Base-by-base conservation (phyloP, 2,329 filamentous ascomycete species). In the Tolypocladium ovalisporum region DNA sequence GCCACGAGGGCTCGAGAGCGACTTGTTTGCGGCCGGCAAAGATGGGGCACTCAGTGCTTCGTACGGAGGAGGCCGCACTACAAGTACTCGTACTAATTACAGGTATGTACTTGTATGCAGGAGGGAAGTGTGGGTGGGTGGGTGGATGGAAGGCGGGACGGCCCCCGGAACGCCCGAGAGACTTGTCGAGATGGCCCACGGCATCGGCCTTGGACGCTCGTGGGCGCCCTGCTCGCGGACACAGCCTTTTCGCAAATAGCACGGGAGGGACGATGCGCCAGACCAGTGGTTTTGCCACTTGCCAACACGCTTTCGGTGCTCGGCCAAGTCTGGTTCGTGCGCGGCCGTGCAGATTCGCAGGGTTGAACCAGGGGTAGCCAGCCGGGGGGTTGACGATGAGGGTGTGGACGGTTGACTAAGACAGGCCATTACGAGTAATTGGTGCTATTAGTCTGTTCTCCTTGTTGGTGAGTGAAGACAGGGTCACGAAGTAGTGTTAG, bases 381-480 rank as follows among this genome's bases (percentile, higher is more conserved):
- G 13, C 6, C 6, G 27, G 15, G 27, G 44, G n/a, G 37, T 6
- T 4, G 52, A 19, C 34, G 35, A 17, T 27, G 52, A 29, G 12
- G 52, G 35, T 40, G 52, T 54, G 52, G 34, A 54, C 36, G 36
- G 22, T 54, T 54, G 52, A 54, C 52, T 54, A 54, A 54, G 52
- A 54, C 36, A 40, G 52, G 22, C 34, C 52, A 54, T 40, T n/a
- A 27, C 40, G 40, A 44, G 40, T 24, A 24, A 24, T 24, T 44
- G 17, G 39, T n/a, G 6, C 39, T 22, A 19, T 19, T 22, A 13
- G 40, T 12, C 40, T 22, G 40, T 9, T 24, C 40, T 44, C 40
- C n/a, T 9, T 12, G n/a, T n/a, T n/a, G n/a, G n/a, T n/a, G n/a
- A 24, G 15, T n/a, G 52, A 17, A 29, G 22, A 19, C 34, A 24